Evolutionary conservation across 208 protist genomes (phyloP).

Genomic region (Leishmania gerbilli): DNA sequence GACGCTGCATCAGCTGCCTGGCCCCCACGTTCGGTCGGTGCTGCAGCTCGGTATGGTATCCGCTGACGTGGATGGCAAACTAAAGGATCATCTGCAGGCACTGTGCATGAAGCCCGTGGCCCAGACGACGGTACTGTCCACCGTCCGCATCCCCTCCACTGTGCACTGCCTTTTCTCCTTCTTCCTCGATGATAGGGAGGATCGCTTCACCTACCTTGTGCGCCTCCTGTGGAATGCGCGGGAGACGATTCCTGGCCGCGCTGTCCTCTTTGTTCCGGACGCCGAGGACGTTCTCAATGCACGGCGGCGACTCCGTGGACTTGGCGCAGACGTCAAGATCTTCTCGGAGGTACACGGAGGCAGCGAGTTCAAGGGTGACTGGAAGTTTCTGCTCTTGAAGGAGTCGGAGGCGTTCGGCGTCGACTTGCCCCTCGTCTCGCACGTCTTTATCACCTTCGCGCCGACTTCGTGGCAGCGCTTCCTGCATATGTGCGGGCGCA

Average conservation of each 20-base stretch:
- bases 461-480: slow-evolving; percentile 67
- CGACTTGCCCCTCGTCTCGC: slow-evolving; percentile 77
- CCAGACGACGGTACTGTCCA: slow-evolving; percentile 72
- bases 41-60: slow-evolving; percentile 84
- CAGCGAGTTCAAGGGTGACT: slow-evolving; percentile 50
- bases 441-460: slow-evolving; percentile 84
- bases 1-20: slow-evolving; percentile 82
- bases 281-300: slow-evolving; percentile 57
- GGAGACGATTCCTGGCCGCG: slow-evolving; percentile 70
- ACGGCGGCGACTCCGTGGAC: slow-evolving; percentile 52
- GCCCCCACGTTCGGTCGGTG: slow-evolving; percentile 82
- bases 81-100: slow-evolving; percentile 76
- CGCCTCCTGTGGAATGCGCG: slow-evolving; percentile 68
- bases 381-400: slow-evolving; percentile 77
- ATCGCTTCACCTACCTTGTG: slow-evolving; percentile 51
- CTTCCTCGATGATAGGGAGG: slow-evolving; percentile 29
- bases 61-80: slow-evolving; percentile 57
- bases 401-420: slow-evolving; percentile 80
- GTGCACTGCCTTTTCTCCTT: slow-evolving; percentile 88
- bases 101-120: slow-evolving; percentile 78
- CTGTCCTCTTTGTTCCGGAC: slow-evolving; percentile 65
- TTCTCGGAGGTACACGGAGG: slow-evolving; percentile 78
- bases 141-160: slow-evolving; percentile 68
- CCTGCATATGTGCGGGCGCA: slow-evolving; percentile 86
- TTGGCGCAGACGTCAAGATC: slow-evolving; percentile 77